Evolutionary conservation across 352 stramenopile species (phyloP).

Genomic region (Phytophthora quininea): DNA sequence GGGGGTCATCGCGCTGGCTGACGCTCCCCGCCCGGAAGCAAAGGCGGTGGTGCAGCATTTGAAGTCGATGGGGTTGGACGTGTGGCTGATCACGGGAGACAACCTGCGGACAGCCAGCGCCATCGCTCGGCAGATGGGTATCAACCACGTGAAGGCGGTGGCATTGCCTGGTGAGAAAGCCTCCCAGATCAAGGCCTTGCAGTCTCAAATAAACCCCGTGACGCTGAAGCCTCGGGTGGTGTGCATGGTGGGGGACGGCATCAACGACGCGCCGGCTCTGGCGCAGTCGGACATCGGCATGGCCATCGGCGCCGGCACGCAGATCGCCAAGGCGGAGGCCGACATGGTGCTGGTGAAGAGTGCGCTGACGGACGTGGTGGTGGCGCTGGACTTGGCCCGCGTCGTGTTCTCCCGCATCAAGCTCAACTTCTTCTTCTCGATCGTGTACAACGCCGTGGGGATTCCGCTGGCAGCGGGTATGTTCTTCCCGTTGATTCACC

Average conservation of each 20-base stretch:
- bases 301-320: slow-evolving; percentile 91
- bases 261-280: slow-evolving; percentile 95
- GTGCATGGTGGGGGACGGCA: slow-evolving; percentile 94
- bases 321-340: slow-evolving; percentile 87
- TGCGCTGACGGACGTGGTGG: slow-evolving; percentile 82
- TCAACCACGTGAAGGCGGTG: slow-evolving; percentile 87
- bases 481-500: slow-evolving; percentile 86
- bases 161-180: slow-evolving; percentile 95
- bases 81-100: slow-evolving; percentile 93
- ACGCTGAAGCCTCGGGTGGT: slow-evolving; percentile 85
- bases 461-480: slow-evolving; percentile 86
- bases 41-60: slow-evolving; percentile 75
- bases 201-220: slow-evolving; percentile 70
- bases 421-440: slow-evolving; percentile 89
- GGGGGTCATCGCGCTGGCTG: slow-evolving; percentile 77
- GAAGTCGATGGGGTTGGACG: slow-evolving; percentile 82
- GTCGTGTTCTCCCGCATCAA: slow-evolving; percentile 85
- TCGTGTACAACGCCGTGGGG: slow-evolving; percentile 86
- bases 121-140: slow-evolving; percentile 90
- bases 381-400: slow-evolving; percentile 81
- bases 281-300: slow-evolving; percentile 93
- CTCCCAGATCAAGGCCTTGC: slow-evolving; percentile 87
- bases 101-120: slow-evolving; percentile 91
- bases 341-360: slow-evolving; percentile 92
- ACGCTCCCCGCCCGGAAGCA: slow-evolving; percentile 77